A percentile compares a stretch with the other conserved stretches of the same genome.
Evolutionary conservation across 2,329 filamentous ascomycete species (phyloP).

Genomic region (Diaporthe velutina): DNA sequence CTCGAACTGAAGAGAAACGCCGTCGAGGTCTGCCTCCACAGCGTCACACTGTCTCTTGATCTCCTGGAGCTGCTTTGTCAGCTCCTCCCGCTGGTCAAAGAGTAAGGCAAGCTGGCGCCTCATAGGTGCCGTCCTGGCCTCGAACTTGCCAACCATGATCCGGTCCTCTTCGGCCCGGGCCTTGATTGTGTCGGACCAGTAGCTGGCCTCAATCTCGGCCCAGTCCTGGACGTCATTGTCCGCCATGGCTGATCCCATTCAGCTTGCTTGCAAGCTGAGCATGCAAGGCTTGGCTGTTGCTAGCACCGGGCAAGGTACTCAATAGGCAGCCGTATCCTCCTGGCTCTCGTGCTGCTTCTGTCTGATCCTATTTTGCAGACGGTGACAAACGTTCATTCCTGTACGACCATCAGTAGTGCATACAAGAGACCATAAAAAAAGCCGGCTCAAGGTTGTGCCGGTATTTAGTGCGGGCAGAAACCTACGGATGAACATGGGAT

Average conservation of each 20-base stretch:
- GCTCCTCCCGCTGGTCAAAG: conserved; percentile 51
- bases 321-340: neutral
- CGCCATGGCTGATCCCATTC: conserved; percentile 33
- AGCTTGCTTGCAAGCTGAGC: conserved; percentile 2
- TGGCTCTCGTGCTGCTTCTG: neutral
- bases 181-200: conserved; percentile 42
- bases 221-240: conserved; percentile 47
- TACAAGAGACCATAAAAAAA: no score
- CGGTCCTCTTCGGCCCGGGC: conserved; percentile 46
- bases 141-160: conserved; percentile 50
- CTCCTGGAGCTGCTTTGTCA: conserved; percentile 53
- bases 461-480: neutral
- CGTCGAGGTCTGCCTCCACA: conserved; percentile 39
- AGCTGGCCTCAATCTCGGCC: conserved; percentile 53
- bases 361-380: conserved; percentile 9
- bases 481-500: conserved; percentile 25
- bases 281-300: conserved; percentile 8
- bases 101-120: conserved; percentile 51
- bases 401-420: conserved; percentile 8
- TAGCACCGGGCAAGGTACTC: neutral
- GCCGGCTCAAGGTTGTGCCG: neutral
- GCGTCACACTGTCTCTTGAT: conserved; percentile 43
- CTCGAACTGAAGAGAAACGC: conserved; percentile 35
- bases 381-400: neutral
- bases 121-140: conserved; percentile 46